Percentiles rank a stretch among this genome's conserved stretches.
Conservation (phyloP, 2,329 filamentous ascomycete genomes). For the Hypoxylon sp. region DNA sequence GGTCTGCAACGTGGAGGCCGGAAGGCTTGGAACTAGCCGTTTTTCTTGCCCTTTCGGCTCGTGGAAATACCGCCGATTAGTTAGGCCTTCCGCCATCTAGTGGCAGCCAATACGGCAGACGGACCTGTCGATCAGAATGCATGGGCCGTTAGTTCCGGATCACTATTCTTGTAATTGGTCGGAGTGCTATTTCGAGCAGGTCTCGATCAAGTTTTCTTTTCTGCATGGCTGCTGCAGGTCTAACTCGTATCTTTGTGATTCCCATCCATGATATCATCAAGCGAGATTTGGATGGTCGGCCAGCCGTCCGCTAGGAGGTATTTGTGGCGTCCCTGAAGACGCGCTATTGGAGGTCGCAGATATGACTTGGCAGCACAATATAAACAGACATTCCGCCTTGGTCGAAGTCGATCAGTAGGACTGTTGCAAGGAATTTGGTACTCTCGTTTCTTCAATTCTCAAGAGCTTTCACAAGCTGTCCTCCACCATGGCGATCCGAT, state of each 20-base stretch:
- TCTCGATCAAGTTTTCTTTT: slow-evolving; percentile 38
- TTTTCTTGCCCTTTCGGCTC: slow-evolving; percentile 19
- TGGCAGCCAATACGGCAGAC: slow-evolving; percentile 33
- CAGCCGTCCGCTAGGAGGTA: slow-evolving; percentile 16
- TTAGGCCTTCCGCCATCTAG: slow-evolving; percentile 28
- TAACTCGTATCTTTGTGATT: slow-evolving; percentile 30
- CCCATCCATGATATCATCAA: slow-evolving; percentile 42
- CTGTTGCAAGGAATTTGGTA: slow-evolving; percentile 2
- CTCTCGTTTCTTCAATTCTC: slow-evolving; percentile 21
- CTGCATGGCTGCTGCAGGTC: slow-evolving; percentile 33
- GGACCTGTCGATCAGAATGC: slow-evolving; percentile 43
- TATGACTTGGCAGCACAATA: slow-evolving; percentile 31
- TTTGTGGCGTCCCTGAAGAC: slow-evolving; percentile 32
- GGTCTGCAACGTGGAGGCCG: slow-evolving; percentile 29
- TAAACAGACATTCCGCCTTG: slow-evolving; percentile 28
- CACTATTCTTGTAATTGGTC: slow-evolving; percentile 29
- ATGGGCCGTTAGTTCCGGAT: slow-evolving; percentile 34
- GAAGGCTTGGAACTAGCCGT: slow-evolving; percentile 23
- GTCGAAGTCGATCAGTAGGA: slow-evolving; percentile 1
- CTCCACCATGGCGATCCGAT: slow-evolving; percentile 39
- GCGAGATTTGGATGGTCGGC: slow-evolving; percentile 36
- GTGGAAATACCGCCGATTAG: slow-evolving; percentile 32
- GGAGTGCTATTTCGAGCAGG: slow-evolving; percentile 18
- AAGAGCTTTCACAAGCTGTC: slow-evolving; percentile 7
- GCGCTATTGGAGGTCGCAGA: slow-evolving; percentile 33